phyloP scores from a whole-genome alignment of 108 stramenopile genomes.

The Nitzschia putrida region DNA sequence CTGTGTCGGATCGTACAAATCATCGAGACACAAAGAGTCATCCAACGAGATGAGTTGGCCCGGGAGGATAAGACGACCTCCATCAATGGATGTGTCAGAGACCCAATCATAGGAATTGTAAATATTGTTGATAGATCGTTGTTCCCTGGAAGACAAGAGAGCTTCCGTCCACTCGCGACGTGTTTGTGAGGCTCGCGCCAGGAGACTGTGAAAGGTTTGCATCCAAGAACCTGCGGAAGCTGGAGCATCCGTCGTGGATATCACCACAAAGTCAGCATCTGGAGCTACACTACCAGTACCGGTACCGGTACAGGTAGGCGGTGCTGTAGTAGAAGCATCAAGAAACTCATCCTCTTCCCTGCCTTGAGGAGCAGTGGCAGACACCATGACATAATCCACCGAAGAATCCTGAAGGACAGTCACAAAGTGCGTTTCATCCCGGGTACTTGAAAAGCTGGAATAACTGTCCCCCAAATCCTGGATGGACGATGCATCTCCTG shows the following conservation, averaged over 20 bases:
- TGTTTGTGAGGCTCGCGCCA: neutral
- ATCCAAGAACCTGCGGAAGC: slow-evolving; percentile 6
- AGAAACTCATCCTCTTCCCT: neutral
- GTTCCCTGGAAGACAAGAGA: neutral
- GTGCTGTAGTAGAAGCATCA: neutral
- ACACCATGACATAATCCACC: slow-evolving; percentile 9
- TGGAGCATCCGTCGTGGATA: neutral
- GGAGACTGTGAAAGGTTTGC: neutral
- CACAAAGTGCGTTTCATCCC: neutral
- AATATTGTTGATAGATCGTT: neutral
- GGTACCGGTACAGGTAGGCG: neutral
- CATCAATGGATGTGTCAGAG: slow-evolving; percentile 25
- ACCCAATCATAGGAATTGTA: slow-evolving; percentile 36
- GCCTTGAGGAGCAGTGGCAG: neutral
- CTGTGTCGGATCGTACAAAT: neutral
- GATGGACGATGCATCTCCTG: no score
- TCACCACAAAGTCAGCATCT: neutral
- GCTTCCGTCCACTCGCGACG: neutral
- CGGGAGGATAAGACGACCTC: slow-evolving; percentile 31
- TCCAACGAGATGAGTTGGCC: slow-evolving; percentile 22
- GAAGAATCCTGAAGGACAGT: slow-evolving; percentile 12
- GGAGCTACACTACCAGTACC: neutral
- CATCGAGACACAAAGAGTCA: neutral
- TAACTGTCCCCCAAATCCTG: neutral
- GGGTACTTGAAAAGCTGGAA: neutral